These are phyloP conservation scores for Roridomyces roridus DNA, from an alignment of 768 basidiomycete genomes.

Conservation along the genomic window DNA sequence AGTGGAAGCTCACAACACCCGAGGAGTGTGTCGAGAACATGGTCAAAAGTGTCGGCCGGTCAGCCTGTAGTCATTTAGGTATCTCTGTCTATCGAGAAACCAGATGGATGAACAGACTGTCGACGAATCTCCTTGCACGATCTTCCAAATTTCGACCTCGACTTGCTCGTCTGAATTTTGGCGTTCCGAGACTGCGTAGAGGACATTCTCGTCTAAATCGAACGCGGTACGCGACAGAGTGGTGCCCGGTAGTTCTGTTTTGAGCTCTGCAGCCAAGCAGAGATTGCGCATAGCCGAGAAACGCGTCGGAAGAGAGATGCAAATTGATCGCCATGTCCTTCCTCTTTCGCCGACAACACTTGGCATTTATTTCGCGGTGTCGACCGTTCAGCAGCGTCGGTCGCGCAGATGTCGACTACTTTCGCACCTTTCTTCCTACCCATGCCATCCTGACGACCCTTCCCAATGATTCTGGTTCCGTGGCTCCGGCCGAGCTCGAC, in stretches of 20 bases:
- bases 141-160: conserved; percentile 65
- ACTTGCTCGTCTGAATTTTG: conserved; percentile 53
- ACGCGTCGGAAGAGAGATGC: too few species aligned
- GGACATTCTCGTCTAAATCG: conserved; percentile 67
- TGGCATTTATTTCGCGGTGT: background rate
- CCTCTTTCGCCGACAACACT: conserved; percentile 1
- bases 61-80: background rate
- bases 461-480: conserved; percentile 42
- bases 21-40: conserved; percentile 45
- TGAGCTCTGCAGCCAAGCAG: conserved; percentile 42
- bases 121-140: conserved; percentile 26
- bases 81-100: background rate
- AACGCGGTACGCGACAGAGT: conserved; percentile 55
- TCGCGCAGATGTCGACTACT: conserved; percentile 66
- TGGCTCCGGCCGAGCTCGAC: conserved; percentile 68
- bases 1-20: conserved; percentile 62
- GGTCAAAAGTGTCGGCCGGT: conserved; percentile 34
- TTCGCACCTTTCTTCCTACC: conserved; percentile 66
- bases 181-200: conserved; percentile 65
- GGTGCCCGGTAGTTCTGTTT: conserved; percentile 34
- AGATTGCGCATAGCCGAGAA: conserved; percentile 60
- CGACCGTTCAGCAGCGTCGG: conserved; percentile 51
- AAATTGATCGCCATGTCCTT: background rate
- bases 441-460: conserved; percentile 75
- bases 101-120: conserved; percentile 25